Evolutionary conservation across 306 rosid species (phyloP).

Genomic region (Gynostemma pentaphyllum): DNA sequence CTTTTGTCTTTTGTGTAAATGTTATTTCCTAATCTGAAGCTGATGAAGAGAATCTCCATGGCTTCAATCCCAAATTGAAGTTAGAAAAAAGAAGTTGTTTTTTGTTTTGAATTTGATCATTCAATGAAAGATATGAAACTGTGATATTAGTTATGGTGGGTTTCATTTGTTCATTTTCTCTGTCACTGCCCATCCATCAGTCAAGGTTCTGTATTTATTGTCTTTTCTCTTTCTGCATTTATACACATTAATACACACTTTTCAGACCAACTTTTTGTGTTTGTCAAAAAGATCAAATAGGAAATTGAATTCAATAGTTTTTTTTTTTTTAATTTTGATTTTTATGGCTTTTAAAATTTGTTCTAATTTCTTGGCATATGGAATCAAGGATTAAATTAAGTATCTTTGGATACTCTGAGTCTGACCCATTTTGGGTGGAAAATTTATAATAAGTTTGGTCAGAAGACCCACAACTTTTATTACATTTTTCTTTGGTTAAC

Average conservation of each 20-base stretch:
- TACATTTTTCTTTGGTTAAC: no score
- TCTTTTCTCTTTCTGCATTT: neutral
- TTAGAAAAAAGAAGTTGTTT: neutral
- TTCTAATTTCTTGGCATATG: constrained; percentile 1
- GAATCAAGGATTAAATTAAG: neutral
- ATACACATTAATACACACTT: neutral
- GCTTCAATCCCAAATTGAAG: neutral
- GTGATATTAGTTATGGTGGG: neutral
- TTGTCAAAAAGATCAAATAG: neutral
- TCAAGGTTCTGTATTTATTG: neutral
- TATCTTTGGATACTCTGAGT: no score
- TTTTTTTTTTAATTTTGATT: neutral
- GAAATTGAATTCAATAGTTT: neutral
- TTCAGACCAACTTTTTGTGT: constrained; percentile 1
- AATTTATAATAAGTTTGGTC: no score
- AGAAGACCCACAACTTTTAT: no score
- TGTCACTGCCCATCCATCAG: neutral
- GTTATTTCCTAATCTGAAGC: neutral
- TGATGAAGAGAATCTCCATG: neutral
- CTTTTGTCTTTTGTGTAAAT: neutral
- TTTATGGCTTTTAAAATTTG: neutral
- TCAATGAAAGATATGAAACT: constrained; percentile 3
- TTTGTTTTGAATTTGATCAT: no score
- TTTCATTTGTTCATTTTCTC: neutral
- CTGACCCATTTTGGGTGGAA: no score